Base-by-base conservation (phyloP, 2,329 filamentous ascomycete species). In the Ceratocystis diversiconidia region DNA sequence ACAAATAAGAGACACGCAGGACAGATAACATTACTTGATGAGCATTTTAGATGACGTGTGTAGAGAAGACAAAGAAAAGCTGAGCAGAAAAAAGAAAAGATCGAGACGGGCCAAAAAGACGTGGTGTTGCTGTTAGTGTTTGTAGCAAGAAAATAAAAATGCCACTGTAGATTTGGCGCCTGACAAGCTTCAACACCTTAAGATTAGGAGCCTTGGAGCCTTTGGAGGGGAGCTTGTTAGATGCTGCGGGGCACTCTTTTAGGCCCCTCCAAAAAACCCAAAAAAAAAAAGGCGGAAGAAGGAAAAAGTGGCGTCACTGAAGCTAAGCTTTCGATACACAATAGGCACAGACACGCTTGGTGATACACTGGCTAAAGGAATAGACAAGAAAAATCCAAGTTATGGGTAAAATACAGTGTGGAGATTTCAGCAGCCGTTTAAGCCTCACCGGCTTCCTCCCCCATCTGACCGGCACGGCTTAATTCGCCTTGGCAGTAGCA, bases 21-120 rank as follows among this genome's bases (percentile, higher is more conserved):
- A 7, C 48, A 22, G 48, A 25, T 25, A 30, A 22, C 70, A 76
- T 64, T 70, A 82, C 80, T 83, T 83, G 79, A 83, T 82, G 71
- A 77, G 74, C 76, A 77, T 77, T 67, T 62, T 72, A 68, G 63
- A 19, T 48, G 61, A 64, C 10, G 48, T 32, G 48, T 3, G 10
- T 8, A 62, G 19, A 41, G 36, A 41, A 41, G 32, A 36, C 32
- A 36, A 36, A 36, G 36, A n/a, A 55, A 36, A 41, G 30, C 17
- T 30, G 55, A 36, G 5, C 5, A 28, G 25, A 55, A n/a, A 8
- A 59, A 30, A 36, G 3, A 36, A n/a, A 30, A 59, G 28, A 36
- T 25, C n/a, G n/a, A n/a, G 15, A 59, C 17, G 6, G 17, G 28
- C 7, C 19, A 32, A 36, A n/a, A 59, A 30, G 55, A 41, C 36